Evolutionary conservation across 441 rosid species (phyloP).

Genomic region (Populus hybrid): DNA sequence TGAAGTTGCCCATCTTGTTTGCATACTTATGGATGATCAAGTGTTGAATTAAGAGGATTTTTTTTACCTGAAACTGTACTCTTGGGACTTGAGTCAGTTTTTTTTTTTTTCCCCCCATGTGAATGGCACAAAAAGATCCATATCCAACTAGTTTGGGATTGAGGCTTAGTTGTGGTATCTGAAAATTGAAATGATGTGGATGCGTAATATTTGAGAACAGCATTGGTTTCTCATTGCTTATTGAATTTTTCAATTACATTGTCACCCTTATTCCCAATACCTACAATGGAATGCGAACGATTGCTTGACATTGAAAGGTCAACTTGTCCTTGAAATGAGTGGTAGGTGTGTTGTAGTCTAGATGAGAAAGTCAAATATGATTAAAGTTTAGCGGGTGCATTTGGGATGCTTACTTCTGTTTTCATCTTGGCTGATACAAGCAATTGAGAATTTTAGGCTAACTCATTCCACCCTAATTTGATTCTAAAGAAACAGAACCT

Average conservation of each 20-base stretch:
- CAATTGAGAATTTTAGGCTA: not conserved
- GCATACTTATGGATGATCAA: not conserved
- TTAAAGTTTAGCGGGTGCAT: not conserved
- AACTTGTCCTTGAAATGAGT: not conserved
- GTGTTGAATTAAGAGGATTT: not conserved
- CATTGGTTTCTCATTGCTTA: not conserved
- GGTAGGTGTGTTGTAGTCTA: not conserved
- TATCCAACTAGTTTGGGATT: not conserved
- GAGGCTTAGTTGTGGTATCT: not conserved
- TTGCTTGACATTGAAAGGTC: not conserved
- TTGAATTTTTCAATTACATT: not conserved
- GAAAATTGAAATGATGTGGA: not conserved
- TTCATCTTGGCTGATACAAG: not conserved
- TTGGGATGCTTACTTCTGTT: not conserved
- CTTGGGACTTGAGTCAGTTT: not conserved
- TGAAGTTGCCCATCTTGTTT: not conserved
- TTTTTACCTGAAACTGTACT: not conserved
- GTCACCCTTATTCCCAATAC: not conserved
- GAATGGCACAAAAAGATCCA: not conserved
- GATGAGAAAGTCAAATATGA: not conserved
- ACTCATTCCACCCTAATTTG: not conserved
- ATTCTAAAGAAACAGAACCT: constrained; percentile 1
- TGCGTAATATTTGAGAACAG: not conserved
- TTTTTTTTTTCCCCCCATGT: not conserved
- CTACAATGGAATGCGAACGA: not conserved